Base-by-base conservation (phyloP, 202 grass and related monocot species). In the Eragrostis tef region DNA sequence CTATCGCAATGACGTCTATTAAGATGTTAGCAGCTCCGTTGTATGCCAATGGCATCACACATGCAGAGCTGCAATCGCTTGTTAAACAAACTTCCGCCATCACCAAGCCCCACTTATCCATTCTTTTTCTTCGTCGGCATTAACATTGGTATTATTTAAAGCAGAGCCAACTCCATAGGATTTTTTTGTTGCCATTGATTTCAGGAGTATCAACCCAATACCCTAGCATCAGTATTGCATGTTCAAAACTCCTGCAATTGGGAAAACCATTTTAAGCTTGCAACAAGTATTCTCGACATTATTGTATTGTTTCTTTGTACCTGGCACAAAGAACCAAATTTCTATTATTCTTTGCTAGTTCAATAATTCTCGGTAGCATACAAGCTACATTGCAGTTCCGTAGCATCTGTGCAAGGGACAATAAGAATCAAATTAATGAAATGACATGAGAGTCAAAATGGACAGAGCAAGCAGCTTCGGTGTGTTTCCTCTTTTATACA, bases 201-300 rank as follows among this genome's bases (percentile, higher is more conserved):
- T 97, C 94, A 12, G 90, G 88, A 73, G 94, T 90, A 91, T 97
- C 94, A 84, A 84, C 94, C 94, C 92, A 97, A 47, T 65, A 84
- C 54, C 93, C 89, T 49, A 97, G 58, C 82, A 97, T 91, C 68
- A 34, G 31, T 34, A 34, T 34, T 87, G 94, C 88, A 66, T 97
- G 94, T 71, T 97, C 92, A 26, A 90, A 97, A 65, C 94, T 94
- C 88, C 94, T 97, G 61, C 64, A 88, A 59, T 44, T 79, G 15
- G 0, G 20, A 61, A 43, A 74, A 65, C 20, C 41, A 67, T 60
- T 50, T 61, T 46, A 27, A 73, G 29, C 21, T 78, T 73, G 48
- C 11, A 9, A 66, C 43, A 54, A 67, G 36, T 45, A 86, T 27
- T 50, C 20, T 53, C 14, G 4, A 26, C 77, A 83, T 59, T 3